Evolutionary conservation across 352 stramenopile genomes (phyloP).

Genomic region (Globisporangium recalcitrans): DNA sequence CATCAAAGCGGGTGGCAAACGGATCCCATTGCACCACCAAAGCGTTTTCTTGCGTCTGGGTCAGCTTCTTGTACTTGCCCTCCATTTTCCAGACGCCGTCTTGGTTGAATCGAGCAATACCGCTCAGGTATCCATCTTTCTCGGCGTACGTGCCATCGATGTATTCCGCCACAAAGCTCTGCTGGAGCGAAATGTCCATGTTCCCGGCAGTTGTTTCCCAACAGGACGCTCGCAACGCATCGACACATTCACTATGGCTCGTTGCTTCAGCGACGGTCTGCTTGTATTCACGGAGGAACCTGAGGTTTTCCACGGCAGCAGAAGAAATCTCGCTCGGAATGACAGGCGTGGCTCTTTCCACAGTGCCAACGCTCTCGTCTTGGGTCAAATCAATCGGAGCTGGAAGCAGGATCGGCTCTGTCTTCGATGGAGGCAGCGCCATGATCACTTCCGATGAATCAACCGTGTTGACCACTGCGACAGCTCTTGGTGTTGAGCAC

Average conservation of each 20-base stretch:
- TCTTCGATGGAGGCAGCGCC: conserved; percentile 25
- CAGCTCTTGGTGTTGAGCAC: conserved; percentile 45
- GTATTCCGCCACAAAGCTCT: conserved; percentile 54
- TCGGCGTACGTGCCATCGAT: conserved; percentile 70
- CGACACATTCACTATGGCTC: conserved; percentile 25
- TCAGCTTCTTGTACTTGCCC: conserved; percentile 62
- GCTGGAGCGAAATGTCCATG: conserved; percentile 38
- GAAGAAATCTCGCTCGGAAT: conserved; percentile 11
- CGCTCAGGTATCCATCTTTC: conserved; percentile 60
- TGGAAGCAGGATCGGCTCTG: conserved; percentile 19
- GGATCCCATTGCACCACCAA: conserved; percentile 63
- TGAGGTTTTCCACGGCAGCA: conserved; percentile 34
- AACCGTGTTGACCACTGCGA: conserved; percentile 39
- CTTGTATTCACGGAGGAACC: conserved; percentile 48
- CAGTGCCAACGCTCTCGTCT: conserved; percentile 1
- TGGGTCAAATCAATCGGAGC: conserved; percentile 37
- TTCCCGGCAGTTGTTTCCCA: conserved; percentile 76
- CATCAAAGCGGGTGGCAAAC: conserved; percentile 53
- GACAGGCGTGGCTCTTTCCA: conserved; percentile 11
- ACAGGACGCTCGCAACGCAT: conserved; percentile 26
- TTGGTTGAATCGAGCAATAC: conserved; percentile 40
- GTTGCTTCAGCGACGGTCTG: conserved; percentile 33
- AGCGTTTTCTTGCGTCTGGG: conserved; percentile 67
- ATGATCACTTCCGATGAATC: conserved; percentile 28
- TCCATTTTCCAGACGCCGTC: conserved; percentile 65